Evolutionary conservation across 2,329 filamentous ascomycete species (phyloP), one percentile per base, ranked within the genome.

Genomic region (Clarireedia homoeocarpa): DNA sequence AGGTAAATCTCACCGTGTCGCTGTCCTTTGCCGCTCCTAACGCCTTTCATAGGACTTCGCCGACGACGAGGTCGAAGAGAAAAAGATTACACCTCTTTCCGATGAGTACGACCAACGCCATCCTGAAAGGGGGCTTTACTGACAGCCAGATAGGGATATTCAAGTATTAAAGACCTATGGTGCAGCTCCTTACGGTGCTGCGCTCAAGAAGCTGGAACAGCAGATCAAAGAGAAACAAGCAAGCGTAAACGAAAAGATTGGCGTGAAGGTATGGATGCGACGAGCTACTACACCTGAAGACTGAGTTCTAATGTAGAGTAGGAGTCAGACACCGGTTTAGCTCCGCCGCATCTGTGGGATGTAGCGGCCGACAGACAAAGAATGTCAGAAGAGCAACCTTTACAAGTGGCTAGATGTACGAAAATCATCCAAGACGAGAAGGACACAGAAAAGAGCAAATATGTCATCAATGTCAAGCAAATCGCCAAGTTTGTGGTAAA

Each of bases 391-490:
- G 94, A 99, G 75, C 94, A 99, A 69, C 94, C 94, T 45, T 82
- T 97, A 66, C 94, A 99, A 75, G 94, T 99, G 62, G 94, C 94
- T 63, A 83, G 94, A 69, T 99, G 94, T 80, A 99, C 94, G 58
- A 99, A 99, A 81, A 99, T 99, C 72, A 99, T 99, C 66, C 85
- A 91, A 59, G 92, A 97, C 70, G 91, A 96, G 71, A 92, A 94
- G 74, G 91, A 97, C 71, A 80, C 89, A 59, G 89, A 95, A 61
- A 99, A 99, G 83, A 95, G 88, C 83, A 99, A 97, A 84, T 99
- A 99, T 77, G 91, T 99, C 68, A 99, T 99, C 81, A 99, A 99
- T 75, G 92, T 99, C 66, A 99, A 99, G 80, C 94, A 99, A 74
- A 99, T 99, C 68, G 94, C 94, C 69, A 99, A 99, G 76, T 99